Evolutionary conservation across 2,329 filamentous ascomycete genomes (phyloP), one percentile per base, ranked within the genome.

Genomic region (Xylariales sp.): DNA sequence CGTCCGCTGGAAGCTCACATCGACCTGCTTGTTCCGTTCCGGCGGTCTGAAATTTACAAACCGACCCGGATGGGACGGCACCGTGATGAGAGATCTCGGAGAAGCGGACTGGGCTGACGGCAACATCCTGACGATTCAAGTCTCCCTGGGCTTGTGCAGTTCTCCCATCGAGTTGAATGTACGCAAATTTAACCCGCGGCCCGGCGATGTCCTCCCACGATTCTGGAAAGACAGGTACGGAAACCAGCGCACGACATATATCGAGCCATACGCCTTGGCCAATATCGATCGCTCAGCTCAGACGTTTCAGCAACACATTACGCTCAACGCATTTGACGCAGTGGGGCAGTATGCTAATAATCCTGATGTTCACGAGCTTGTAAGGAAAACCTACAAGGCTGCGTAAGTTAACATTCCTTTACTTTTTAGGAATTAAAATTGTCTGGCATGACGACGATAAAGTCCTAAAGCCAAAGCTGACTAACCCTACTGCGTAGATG

Each of bases 41-140:
- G 62, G 66, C 5, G 67, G 67, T 2, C 56, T 73, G 12, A 48
- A 55, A 3, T 55, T 74, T 18, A 76, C 72, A 0, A 42, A 47
- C 4, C 60, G 69, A 16, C 34, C 8, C 5, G 34, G 34, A 17
- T 73, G 68, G 65, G 32, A 46, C 2, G 64, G 63, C 5, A 60
- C 59, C 5, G 51, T 60, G 19, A 60, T 72, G 42, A 56, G 57
- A 27, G 62, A 74, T 37, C 52, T 74, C 1, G 44, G 46, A 1
- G 34, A 50, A 2, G 31, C 40, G 8, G 62, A 65, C 33, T 62
- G 62, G 47, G 38, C 47, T 5, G 43, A 47, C 19, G 41, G 51
- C 0, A 37, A 46, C 1, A 29, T 57, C 5, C 50, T 54, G 18
- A 53, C 48, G 11, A 65, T 76, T 18, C 37, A 57, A 10, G 53